phyloP scores from a whole-genome alignment of 768 basidiomycete genomes.

The Ramaria sp. region DNA sequence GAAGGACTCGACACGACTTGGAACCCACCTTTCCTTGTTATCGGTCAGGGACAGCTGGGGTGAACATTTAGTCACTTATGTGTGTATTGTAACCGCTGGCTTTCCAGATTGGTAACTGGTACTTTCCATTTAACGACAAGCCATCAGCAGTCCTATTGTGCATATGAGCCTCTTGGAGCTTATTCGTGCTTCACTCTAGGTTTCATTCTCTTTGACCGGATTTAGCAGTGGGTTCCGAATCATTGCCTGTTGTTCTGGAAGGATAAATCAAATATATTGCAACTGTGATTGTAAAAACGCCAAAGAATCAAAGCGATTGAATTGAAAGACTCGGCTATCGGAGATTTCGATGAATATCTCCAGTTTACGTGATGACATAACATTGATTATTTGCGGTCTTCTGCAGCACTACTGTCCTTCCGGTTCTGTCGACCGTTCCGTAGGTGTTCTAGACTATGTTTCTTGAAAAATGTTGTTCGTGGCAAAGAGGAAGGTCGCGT shows the following conservation, averaged over 20 bases:
- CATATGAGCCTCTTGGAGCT: not conserved
- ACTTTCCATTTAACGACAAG: not conserved
- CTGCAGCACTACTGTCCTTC: slow-evolving; percentile 33
- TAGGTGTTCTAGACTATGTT: slow-evolving; percentile 37
- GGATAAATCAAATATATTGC: slow-evolving; percentile 47
- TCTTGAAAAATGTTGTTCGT: slow-evolving; percentile 44
- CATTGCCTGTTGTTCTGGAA: slow-evolving; percentile 44
- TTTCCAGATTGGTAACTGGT: slow-evolving; percentile 47
- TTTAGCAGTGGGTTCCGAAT: slow-evolving; percentile 41
- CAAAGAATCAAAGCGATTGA: slow-evolving; percentile 55
- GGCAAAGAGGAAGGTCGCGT: slow-evolving; percentile 49
- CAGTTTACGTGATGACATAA: not conserved
- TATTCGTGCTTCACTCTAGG: not conserved
- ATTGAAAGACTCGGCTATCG: slow-evolving; percentile 44
- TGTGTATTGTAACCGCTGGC: slow-evolving; percentile 45
- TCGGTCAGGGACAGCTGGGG: slow-evolving; percentile 45
- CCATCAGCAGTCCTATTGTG: not conserved
- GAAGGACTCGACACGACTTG: slow-evolving; percentile 43
- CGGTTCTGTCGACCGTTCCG: not conserved
- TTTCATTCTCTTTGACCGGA: slow-evolving; percentile 50
- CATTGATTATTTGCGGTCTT: not conserved
- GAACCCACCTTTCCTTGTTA: slow-evolving; percentile 36
- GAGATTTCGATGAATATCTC: slow-evolving; percentile 50
- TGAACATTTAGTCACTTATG: slow-evolving; percentile 46
- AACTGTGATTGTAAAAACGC: slow-evolving; percentile 42